These are phyloP conservation scores for Neoarthrinium moseri DNA, from an alignment of 2,329 filamentous ascomycete species.

Conservation along the genomic window DNA sequence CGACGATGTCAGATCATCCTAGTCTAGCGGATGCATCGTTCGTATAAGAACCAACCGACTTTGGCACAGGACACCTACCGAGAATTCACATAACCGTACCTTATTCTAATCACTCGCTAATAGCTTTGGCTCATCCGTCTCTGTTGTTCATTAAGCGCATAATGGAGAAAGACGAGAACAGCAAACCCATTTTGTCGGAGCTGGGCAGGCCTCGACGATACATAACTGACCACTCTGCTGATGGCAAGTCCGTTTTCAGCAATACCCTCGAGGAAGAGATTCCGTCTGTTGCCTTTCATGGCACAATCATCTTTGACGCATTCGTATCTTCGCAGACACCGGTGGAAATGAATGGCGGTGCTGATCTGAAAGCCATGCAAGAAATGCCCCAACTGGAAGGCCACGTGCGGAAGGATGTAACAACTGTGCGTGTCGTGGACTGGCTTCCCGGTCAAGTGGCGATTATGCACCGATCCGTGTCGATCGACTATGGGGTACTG, in stretches of 20 bases:
- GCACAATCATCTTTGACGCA: background rate
- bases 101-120: too few species aligned
- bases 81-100: too few species aligned
- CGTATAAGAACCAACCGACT: too few species aligned
- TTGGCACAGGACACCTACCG: too few species aligned
- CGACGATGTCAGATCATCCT: too few species aligned
- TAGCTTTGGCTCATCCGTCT: too few species aligned
- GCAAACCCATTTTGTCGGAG: background rate
- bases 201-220: conserved; percentile 3
- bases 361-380: conserved; percentile 1
- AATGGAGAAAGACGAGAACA: conserved; percentile 1
- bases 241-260: conserved; percentile 3
- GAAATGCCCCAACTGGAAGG: background rate
- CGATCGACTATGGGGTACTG: conserved; percentile 13
- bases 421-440: conserved; percentile 13
- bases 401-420: background rate
- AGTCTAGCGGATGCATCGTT: too few species aligned
- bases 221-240: conserved; percentile 2
- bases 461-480: conserved; percentile 13
- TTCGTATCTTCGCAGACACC: conserved; percentile 2
- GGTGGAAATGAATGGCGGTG: background rate
- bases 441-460: conserved; percentile 5
- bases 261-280: background rate
- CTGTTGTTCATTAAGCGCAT: too few species aligned
- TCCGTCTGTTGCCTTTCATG: background rate